Evolutionary conservation across 306 rosid genomes (phyloP).

Genomic region (Ochetophila trinervis): DNA sequence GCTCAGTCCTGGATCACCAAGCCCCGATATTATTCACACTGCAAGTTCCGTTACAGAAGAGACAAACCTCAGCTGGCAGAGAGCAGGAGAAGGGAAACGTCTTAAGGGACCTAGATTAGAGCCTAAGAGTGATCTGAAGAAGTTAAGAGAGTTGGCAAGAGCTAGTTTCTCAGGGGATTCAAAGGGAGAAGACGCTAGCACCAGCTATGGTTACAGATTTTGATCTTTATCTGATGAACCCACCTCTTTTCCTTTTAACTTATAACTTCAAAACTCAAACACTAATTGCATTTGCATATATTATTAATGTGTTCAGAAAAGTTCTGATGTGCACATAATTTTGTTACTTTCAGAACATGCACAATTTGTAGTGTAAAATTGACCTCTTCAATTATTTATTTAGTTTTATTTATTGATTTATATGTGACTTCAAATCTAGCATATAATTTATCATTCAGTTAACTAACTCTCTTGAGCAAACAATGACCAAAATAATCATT

Average conservation of each 20-base stretch:
- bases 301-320: neutral
- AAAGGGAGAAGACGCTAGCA: slow-evolving; percentile 42
- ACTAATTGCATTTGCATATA: neutral
- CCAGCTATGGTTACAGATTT: slow-evolving; percentile 37
- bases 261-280: slow-evolving; percentile 1
- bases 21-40: slow-evolving; percentile 26
- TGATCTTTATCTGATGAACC: slow-evolving; percentile 13
- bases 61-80: slow-evolving; percentile 19
- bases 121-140: slow-evolving; percentile 42
- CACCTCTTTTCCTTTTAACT: neutral
- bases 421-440: neutral
- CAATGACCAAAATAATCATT: too few species aligned
- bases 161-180: slow-evolving; percentile 53
- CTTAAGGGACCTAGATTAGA: slow-evolving; percentile 40
- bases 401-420: neutral
- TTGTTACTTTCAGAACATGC: neutral
- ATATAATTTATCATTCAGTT: neutral
- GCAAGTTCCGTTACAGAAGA: slow-evolving; percentile 15
- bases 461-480: too few species aligned
- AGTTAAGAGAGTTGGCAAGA: slow-evolving; percentile 55
- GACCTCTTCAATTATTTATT: neutral
- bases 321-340: neutral
- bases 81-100: slow-evolving; percentile 41
- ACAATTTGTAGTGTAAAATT: neutral
- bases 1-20: slow-evolving; percentile 47